Evolutionary conservation across 78 protist species (phyloP), one percentile per base, ranked within the genome.

Genomic region (Dictyostelium brefeldianum): DNA sequence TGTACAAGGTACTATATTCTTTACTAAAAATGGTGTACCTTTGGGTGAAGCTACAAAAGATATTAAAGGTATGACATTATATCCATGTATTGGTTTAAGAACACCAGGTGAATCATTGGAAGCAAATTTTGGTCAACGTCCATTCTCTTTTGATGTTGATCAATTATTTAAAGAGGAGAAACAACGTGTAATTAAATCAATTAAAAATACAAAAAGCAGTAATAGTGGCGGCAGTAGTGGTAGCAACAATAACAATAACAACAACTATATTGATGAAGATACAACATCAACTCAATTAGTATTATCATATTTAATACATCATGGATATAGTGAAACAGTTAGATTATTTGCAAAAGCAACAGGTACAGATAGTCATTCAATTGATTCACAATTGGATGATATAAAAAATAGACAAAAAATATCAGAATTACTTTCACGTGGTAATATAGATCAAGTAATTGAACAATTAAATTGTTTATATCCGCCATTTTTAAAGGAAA

Each of bases 1-100:
- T 59, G 90, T 84, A 22, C 90, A 94, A 29, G 75, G 74, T 65
- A 71, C 96, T 11, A 25, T 91, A 57, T 90, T 90, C 57, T 96
- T 90, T 73, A 96, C 98, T 31, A 89, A 90, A 95, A 96, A 96
- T 57, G 98, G 98, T 20, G 85, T 67, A 11, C 74, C 81, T 12
- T 81, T 92, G 0, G 96, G 94, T 51, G 92, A 77, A 41, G 80
- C 79, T 4, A 17, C 80, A 57, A 78, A 62, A 50, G 92, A 51
- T 46, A 48, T 90, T 5, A 65, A 79, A 25, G 87, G 85, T 29
- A 5, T 74, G 29, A n/a, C 69, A 17, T 46, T 96, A 59, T 96
- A 65, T 25, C 97, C 97, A n/a, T 77, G 89, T 50, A 80, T 94
- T 11, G 97, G 97, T 4, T 25, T 94, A 46, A 36, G 96, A 4